phyloP scores from a whole-genome alignment of 2,329 filamentous ascomycete species.

The Pseudogymnoascus sp. region DNA sequence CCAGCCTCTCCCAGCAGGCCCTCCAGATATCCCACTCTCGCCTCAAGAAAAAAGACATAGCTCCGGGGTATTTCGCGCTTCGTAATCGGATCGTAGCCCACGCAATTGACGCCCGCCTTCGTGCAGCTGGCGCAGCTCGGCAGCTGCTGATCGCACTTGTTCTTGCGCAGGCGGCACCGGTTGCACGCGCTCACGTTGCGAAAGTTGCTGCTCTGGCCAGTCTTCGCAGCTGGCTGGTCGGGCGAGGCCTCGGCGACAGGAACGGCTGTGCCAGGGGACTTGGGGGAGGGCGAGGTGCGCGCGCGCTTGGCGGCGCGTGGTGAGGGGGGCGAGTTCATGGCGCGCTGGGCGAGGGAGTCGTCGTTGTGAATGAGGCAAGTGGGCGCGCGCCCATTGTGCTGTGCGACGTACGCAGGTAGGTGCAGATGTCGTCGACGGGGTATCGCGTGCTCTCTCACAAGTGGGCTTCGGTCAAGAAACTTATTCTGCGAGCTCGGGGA shows the following conservation, averaged over 20 bases:
- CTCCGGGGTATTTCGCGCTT: conserved; percentile 86
- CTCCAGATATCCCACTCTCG: conserved; percentile 76
- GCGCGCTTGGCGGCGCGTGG: not conserved
- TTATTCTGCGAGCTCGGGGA: not conserved
- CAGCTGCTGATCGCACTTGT: conserved; percentile 86
- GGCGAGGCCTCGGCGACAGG: not conserved
- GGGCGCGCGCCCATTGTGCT: conserved; percentile 5
- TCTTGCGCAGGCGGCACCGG: conserved; percentile 84
- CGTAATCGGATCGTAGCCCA: conserved; percentile 93
- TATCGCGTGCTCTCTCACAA: not conserved
- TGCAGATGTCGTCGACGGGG: not conserved
- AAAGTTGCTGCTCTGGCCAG: conserved; percentile 58
- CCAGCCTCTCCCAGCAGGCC: conserved; percentile 60
- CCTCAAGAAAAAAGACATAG: conserved; percentile 94
- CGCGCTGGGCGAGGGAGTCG: not conserved
- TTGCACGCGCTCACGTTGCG: conserved; percentile 93
- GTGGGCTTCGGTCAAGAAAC: not conserved
- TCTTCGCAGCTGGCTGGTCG: conserved; percentile 31
- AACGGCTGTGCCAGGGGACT: not conserved
- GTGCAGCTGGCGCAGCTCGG: conserved; percentile 87
- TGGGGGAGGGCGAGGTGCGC: not conserved
- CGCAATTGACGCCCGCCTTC: conserved; percentile 84
- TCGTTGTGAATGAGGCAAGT: conserved; percentile 1
- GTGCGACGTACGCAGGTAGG: not conserved
- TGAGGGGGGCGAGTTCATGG: conserved; percentile 2